These are phyloP conservation scores for Candida montana DNA, from an alignment of 805 yeast genomes.

Conservation along the genomic window DNA sequence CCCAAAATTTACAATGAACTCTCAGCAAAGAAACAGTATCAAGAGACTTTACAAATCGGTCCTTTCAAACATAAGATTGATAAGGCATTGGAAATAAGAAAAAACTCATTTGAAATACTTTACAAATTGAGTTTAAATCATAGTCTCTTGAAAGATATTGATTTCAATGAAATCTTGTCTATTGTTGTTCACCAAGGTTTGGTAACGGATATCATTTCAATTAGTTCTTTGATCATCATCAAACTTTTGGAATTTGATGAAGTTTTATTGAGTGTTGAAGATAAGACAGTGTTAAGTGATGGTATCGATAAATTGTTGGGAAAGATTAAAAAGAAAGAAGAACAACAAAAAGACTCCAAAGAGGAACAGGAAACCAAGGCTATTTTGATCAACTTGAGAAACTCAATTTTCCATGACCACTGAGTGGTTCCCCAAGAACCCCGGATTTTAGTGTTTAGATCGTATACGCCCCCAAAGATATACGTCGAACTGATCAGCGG, in stretches of 20 bases:
- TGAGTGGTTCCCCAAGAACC: background rate
- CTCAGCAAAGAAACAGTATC: slow-evolving; percentile 47
- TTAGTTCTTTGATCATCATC: slow-evolving; percentile 23
- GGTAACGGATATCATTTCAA: slow-evolving; percentile 28
- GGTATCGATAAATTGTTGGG: slow-evolving; percentile 25
- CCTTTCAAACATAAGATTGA: slow-evolving; percentile 82
- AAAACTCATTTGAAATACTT: slow-evolving; percentile 64
- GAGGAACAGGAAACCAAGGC: slow-evolving; percentile 27
- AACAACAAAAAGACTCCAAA: slow-evolving; percentile 24
- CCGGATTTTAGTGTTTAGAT: too few relatives aligned
- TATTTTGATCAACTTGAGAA: slow-evolving; percentile 20
- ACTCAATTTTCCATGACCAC: slow-evolving; percentile 10
- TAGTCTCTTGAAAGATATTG: slow-evolving; percentile 20
- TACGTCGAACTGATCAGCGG: too few relatives aligned
- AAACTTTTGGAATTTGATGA: slow-evolving; percentile 24
- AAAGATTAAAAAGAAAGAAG: slow-evolving; percentile 25
- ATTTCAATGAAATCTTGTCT: slow-evolving; percentile 29
- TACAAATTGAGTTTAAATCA: slow-evolving; percentile 41
- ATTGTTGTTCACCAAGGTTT: slow-evolving; percentile 35
- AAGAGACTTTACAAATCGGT: slow-evolving; percentile 72
- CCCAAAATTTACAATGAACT: slow-evolving; percentile 52
- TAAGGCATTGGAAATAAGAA: slow-evolving; percentile 68
- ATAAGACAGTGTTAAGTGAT: slow-evolving; percentile 14
- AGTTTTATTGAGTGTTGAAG: slow-evolving; percentile 17
- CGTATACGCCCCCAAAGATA: too few relatives aligned